Conservation (phyloP, 1,284 basidiomycete genomes). For the Filobasidium uniguttulatum region DNA sequence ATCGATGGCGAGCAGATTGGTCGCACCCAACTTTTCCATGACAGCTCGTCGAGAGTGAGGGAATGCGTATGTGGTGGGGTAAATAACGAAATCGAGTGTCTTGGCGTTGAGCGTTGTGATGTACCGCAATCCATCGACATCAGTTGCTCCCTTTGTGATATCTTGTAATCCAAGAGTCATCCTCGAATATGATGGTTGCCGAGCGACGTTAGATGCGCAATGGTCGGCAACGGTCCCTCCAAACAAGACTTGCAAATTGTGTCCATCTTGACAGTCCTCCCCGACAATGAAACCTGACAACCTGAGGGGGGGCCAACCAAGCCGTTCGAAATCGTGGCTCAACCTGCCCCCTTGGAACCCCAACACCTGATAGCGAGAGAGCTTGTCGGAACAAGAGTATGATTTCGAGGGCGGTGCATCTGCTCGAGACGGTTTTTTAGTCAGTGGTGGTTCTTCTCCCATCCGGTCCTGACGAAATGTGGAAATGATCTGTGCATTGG, state of each 20-base stretch:
- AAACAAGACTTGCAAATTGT: conserved; percentile 3
- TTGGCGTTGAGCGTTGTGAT: neutral
- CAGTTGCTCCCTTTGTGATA: neutral
- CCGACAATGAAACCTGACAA: conserved; percentile 12
- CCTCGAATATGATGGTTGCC: neutral
- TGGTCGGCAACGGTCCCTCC: neutral
- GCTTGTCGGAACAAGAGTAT: conserved; percentile 15
- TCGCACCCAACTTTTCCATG: neutral
- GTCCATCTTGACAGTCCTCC: conserved; percentile 10
- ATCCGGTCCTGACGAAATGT: neutral
- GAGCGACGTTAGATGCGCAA: neutral
- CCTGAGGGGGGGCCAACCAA: conserved; percentile 1
- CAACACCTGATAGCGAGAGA: conserved; percentile 10
- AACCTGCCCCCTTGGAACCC: conserved; percentile 15
- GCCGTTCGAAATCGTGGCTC: neutral
- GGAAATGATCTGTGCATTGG: neutral
- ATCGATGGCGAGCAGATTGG: neutral
- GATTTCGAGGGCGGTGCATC: conserved; percentile 11
- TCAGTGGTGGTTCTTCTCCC: neutral
- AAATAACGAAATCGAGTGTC: neutral
- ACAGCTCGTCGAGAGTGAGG: neutral
- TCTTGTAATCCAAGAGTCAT: neutral
- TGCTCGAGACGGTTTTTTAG: conserved; percentile 13
- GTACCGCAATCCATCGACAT: too few species aligned
- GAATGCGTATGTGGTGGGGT: neutral